Evolutionary conservation across 2,329 filamentous ascomycete species (phyloP).

Genomic region (Colletotrichum camelliae): DNA sequence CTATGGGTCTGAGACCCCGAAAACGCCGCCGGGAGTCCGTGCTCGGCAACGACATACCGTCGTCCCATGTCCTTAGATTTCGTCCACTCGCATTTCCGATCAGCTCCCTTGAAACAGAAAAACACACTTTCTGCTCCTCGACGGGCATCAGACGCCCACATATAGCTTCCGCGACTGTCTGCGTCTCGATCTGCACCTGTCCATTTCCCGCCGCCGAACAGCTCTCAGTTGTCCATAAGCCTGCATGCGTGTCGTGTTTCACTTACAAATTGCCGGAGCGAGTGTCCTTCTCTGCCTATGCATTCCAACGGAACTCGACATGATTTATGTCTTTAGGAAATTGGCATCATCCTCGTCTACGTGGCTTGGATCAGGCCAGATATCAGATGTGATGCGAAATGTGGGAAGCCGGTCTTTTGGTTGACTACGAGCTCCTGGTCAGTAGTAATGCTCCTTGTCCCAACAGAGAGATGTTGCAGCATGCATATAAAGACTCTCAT

Average conservation of each 20-base stretch:
- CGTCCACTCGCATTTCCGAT: not conserved
- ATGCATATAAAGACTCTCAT: not conserved
- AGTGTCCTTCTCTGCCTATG: not conserved
- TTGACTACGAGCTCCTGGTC: not conserved
- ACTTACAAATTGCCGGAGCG: not conserved
- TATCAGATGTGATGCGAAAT: not conserved
- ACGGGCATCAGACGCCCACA: not conserved
- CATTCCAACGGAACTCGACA: not conserved
- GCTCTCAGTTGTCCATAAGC: not conserved
- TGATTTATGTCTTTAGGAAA: not conserved
- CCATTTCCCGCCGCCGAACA: not conserved
- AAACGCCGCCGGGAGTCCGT: not conserved
- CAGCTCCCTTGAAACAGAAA: conserved; percentile 5
- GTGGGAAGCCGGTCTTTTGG: not conserved
- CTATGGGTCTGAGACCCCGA: not conserved
- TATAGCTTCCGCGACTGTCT: not conserved
- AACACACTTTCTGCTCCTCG: not conserved
- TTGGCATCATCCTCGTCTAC: not conserved
- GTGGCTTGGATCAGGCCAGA: not conserved
- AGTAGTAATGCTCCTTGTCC: not conserved
- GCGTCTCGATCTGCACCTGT: not conserved
- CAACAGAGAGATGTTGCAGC: not conserved
- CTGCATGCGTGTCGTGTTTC: not conserved
- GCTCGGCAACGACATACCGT: conserved; percentile 2
- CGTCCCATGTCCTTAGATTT: not conserved